Base-by-base conservation (phyloP, 306 rosid species). In the Medicago ruthenica region DNA sequence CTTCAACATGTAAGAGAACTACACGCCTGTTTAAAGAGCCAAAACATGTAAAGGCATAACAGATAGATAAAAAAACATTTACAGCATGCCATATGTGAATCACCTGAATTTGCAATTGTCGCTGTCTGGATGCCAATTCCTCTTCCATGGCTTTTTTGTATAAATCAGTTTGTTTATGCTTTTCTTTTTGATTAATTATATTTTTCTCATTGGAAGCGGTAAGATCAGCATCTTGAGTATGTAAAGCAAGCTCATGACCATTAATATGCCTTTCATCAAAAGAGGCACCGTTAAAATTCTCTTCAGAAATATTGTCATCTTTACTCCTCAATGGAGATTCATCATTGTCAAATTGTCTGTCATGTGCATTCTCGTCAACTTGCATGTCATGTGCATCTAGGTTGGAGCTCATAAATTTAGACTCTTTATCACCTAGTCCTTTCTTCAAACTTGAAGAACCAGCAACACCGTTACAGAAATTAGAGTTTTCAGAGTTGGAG, bases 61-160 rank as follows among this genome's bases (percentile, higher is more conserved):
- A 0, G 3, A 63, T 20, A 51, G 36, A 24, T 1, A 12, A 63
- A 16, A 83, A 67, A 36, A 34, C 12, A 55, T 22, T 40, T 31
- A 67, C 63, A 73, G 41, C 41, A 55, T 24, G 36, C 22, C 67
- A 74, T 65, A 40, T 6, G 64, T 16, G 62, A 73, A 78, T 72
- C 69, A 95, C 99, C 99, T 95, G 99, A 88, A 86, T 80, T 87
- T 72, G 89, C 80, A 95, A 70, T 78, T 85, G 91, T 68, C n/a
- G 84, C 80, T 92, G 91, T 87, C 99, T 87, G 70, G 97, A 75
- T 44, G 89, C 92, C 97, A 91, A 86, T 83, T 95, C 99, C 81
- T 85, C 97, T 76, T 92, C 97, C 31, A 79, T 77, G 47, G 92
- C 97, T 80, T 61, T 88, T 78, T 84, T 95, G 85, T 90, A 95